Base-by-base conservation (phyloP, 345 rosid species). In the Salix purpurea region DNA sequence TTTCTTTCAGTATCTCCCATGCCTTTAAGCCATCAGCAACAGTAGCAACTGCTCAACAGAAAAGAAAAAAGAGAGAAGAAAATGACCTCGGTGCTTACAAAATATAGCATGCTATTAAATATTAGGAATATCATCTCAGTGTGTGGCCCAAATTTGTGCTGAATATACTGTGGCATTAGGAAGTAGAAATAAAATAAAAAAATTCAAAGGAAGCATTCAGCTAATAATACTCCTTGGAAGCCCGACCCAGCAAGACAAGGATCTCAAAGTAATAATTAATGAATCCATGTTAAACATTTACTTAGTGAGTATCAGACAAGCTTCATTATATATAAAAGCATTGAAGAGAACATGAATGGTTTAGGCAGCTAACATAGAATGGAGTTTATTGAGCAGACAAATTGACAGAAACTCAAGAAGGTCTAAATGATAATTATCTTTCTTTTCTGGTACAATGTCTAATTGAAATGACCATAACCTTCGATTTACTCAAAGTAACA, bases 11-110 rank as follows among this genome's bases (percentile, higher is more conserved):
- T 77, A 89, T 83, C 88, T 93, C 96, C 99, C 99, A 96, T n/a
- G 98, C 99, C 83, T 89, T 89, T 66, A 96, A 84, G 48, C 99
- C 99, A 88, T 96, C 97, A 50, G 97, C 65, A 52, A 91, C 94
- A 36, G 94, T 87, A 28, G 81, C 87, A 85, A 96, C 99, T 96
- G 89, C 79, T 32, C 75, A 78, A 19, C 66, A 67, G 21, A 67
- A 66, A 67, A 46, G 32, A 69, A 77, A 72, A 74, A 19, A 62
- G 2, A 66, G 79, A 66, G 78, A 42, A 77, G 10, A 42, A 70
- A 44, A 23, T 37, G 7, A 14, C n/a, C 21, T 37, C 79, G 69
- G 82, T 74, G 60, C 65, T 73, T 23, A 8, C 68, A 65, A 58
- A 69, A 48, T 30, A 61, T 21, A 42, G 46, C 52, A 48, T 19